These are phyloP conservation scores for Capsicum baccatum DNA, from an alignment of 257 asterid genomes.

Conservation along the genomic window DNA sequence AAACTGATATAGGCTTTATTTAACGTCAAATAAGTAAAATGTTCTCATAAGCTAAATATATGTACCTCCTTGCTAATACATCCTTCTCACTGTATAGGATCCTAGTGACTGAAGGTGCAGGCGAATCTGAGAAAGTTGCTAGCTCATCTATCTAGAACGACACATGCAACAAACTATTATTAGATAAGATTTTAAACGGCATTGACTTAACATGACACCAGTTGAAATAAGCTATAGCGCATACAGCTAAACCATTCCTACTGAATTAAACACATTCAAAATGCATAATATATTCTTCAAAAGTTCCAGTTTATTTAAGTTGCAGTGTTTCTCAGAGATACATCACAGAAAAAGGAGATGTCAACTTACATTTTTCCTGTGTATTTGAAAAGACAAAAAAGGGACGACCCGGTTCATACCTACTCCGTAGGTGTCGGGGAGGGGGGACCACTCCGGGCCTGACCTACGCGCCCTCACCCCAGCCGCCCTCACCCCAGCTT, in stretches of 20 bases:
- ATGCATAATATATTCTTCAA: background rate
- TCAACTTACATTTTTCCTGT: background rate
- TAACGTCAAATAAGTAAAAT: background rate
- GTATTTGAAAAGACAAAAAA: background rate
- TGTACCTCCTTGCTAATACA: conserved; percentile 80
- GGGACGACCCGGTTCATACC: no score
- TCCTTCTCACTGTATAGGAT: conserved; percentile 88
- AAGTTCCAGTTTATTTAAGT: background rate
- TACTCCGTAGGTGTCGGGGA: no score
- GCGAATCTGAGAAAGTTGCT: conserved; percentile 80
- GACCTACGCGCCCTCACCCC: no score
- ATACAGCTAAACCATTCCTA: background rate
- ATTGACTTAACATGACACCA: background rate
- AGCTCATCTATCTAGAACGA: conserved; percentile 77
- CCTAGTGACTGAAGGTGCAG: conserved; percentile 91
- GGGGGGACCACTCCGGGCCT: no score
- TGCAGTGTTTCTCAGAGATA: background rate
- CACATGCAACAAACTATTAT: background rate
- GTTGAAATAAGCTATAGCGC: background rate
- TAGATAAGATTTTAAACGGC: background rate
- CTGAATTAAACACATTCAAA: background rate
- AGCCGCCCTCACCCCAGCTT: no score
- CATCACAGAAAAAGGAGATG: background rate
- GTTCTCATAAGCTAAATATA: conserved; percentile 13
- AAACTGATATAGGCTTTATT: background rate